Evolutionary conservation across 2,329 filamentous ascomycete species (phyloP).

Genomic region (Immersiporthe knoxdaviesiana): DNA sequence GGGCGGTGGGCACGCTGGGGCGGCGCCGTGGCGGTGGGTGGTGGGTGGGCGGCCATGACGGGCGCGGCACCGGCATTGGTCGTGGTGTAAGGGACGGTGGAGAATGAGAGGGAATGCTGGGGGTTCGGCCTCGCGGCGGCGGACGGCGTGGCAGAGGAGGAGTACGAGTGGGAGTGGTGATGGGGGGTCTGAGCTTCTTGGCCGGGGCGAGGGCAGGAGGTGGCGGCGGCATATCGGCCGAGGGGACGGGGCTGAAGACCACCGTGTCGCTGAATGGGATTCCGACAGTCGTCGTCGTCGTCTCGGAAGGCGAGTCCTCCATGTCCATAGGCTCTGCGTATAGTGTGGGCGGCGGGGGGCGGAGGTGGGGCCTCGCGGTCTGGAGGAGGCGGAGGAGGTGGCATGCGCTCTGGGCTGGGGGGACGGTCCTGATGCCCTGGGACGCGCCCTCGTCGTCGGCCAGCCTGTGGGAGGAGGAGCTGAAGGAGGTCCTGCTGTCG

Average conservation of each 20-base stretch:
- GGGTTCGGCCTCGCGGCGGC: not conserved
- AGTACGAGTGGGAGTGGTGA: conserved; percentile 1
- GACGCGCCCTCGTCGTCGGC: conserved; percentile 8
- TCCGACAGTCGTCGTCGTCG: not conserved
- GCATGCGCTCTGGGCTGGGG: conserved; percentile 28
- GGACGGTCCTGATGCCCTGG: conserved; percentile 1
- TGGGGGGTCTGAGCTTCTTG: conserved; percentile 20
- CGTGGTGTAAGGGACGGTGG: conserved; percentile 20
- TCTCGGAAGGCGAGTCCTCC: conserved; percentile 2
- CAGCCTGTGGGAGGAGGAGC: conserved; percentile 26
- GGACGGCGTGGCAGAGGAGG: not conserved
- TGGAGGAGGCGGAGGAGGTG: conserved; percentile 21
- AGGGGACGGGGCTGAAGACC: conserved; percentile 5
- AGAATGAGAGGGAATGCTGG: conserved; percentile 21
- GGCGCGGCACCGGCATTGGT: conserved; percentile 10
- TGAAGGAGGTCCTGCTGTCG: not conserved
- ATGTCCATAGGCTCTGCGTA: conserved; percentile 11
- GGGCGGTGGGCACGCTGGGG: conserved; percentile 13
- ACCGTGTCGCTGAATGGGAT: conserved; percentile 10
- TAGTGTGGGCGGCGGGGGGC: conserved; percentile 24
- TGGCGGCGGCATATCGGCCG: conserved; percentile 21
- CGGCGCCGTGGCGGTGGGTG: not conserved
- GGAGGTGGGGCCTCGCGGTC: conserved; percentile 32
- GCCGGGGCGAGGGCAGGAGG: conserved; percentile 15
- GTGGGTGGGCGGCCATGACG: not conserved